A percentile compares a stretch with the other conserved stretches of the same genome.
These are phyloP conservation scores for Cucurbita ficifolia DNA, from an alignment of 306 rosid genomes.

Conservation along the genomic window DNA sequence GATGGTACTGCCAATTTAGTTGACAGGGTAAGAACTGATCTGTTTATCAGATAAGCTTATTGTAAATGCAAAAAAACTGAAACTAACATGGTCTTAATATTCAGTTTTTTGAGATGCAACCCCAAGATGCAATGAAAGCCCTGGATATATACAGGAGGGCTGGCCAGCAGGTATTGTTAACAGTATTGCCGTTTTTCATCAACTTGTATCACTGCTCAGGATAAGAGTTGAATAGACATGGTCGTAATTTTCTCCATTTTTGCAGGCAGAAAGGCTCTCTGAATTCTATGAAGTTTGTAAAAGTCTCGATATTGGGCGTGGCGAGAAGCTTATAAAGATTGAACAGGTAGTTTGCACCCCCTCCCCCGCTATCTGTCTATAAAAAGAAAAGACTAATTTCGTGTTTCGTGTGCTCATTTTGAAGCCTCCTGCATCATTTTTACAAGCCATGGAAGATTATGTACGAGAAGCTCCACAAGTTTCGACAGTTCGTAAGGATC, in stretches of 20 bases:
- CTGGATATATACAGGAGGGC: conserved; percentile 87
- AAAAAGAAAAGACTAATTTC: conserved; percentile 1
- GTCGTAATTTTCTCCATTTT: background rate
- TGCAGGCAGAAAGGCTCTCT: conserved; percentile 86
- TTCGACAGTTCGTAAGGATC: conserved; percentile 59
- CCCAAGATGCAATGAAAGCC: conserved; percentile 68
- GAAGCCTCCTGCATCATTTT: conserved; percentile 89
- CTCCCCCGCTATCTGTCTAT: background rate
- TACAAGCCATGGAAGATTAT: conserved; percentile 98
- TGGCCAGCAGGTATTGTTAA: conserved; percentile 71
- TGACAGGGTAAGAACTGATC: conserved; percentile 62
- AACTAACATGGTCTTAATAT: conserved; percentile 16
- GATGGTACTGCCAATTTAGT: conserved; percentile 93
- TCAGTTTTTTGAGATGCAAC: conserved; percentile 99
- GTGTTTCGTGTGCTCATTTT: conserved; percentile 14
- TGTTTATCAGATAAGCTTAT: conserved; percentile 15
- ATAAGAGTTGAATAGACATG: background rate
- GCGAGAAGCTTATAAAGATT: conserved; percentile 74
- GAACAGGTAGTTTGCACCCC: conserved; percentile 60
- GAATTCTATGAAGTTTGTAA: conserved; percentile 93
- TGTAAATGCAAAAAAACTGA: conserved; percentile 14
- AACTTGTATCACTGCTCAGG: background rate
- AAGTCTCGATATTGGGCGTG: conserved; percentile 80
- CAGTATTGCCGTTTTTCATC: background rate
- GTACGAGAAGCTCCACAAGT: conserved; percentile 78